Evolutionary conservation across 257 asterid species (phyloP).

Genomic region (Jaltomata sinuosa): DNA sequence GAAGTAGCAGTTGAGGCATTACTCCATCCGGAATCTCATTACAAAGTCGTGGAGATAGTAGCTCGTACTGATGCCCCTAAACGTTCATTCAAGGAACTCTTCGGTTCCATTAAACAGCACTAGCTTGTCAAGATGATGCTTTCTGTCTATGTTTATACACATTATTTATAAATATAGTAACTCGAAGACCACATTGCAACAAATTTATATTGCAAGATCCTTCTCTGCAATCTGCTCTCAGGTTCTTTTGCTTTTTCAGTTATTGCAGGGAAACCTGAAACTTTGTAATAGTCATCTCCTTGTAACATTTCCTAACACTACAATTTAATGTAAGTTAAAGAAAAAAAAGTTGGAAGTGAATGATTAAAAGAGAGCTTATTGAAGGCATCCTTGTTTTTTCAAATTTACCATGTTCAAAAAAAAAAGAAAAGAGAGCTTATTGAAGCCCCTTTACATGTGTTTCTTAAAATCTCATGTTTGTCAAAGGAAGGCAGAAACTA

Average conservation of each 20-base stretch:
- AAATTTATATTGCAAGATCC: not conserved
- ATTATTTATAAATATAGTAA: not conserved
- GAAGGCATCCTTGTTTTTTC: too few species aligned
- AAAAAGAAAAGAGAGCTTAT: not conserved
- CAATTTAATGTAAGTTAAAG: not conserved
- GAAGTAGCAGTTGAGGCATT: conserved; percentile 90
- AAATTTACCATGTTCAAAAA: too few species aligned
- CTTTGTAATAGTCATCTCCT: not conserved
- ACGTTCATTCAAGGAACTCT: conserved; percentile 67
- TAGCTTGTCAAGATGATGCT: conserved; percentile 9
- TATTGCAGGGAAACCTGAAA: not conserved
- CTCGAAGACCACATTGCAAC: not conserved
- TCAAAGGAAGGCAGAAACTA: not conserved
- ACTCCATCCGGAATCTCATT: conserved; percentile 53
- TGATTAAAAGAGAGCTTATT: not conserved
- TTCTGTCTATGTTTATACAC: not conserved
- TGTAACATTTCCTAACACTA: not conserved
- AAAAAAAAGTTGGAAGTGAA: not conserved
- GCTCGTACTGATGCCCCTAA: conserved; percentile 71
- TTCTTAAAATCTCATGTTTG: not conserved
- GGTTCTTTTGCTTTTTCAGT: not conserved
- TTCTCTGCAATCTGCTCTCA: not conserved
- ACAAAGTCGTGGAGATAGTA: conserved; percentile 91
- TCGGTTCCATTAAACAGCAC: conserved; percentile 58
- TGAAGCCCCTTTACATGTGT: not conserved